Base-by-base conservation (phyloP, 2,329 filamentous ascomycete species). In the Spiromastix sp. region DNA sequence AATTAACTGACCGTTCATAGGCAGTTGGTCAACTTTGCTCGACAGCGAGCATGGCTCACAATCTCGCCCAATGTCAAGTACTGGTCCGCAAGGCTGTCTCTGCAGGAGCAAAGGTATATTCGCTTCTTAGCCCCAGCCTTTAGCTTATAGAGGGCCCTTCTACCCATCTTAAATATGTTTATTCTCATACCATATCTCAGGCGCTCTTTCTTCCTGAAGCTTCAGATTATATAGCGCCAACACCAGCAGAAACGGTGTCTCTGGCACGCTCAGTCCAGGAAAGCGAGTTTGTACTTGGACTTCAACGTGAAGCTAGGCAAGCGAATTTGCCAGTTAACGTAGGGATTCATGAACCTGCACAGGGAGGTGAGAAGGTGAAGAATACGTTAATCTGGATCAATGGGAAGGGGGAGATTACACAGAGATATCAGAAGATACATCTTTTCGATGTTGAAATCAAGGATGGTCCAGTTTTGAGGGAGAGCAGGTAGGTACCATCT, bases 161-260 rank as follows among this genome's bases (percentile, higher is more conserved):
- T n/a, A n/a, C n/a, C n/a, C n/a, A n/a, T n/a, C n/a, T n/a, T n/a
- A n/a, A n/a, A n/a, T n/a, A n/a, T n/a, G n/a, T n/a, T n/a, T n/a
- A n/a, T n/a, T n/a, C n/a, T n/a, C n/a, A n/a, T n/a, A n/a, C n/a
- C n/a, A n/a, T n/a, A n/a, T n/a, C 24, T 11, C 42, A 83, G 74
- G 76, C 82, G 12, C 72, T 95, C 32, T 95, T 96, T 64, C 79
- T 95, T 35, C 89, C 89, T 9, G 89, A 95, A 70, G 89, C 89
- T 16, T 77, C 76, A 38, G 86, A 94, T 63, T 95, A 94, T 66
- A 86, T 95, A 49, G 81, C 77, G 13, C 67, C 71, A 2, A 78
- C 76, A 1, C 67, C 79, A 2, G 57, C 72, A 8, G 78, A 87
- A 48, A 81, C 80, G 0, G 61, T 86, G 6, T 68, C 74, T 4